Evolutionary conservation across 441 rosid genomes (phyloP), one percentile per base, ranked within the genome.

Genomic region (Brassica balearica): DNA sequence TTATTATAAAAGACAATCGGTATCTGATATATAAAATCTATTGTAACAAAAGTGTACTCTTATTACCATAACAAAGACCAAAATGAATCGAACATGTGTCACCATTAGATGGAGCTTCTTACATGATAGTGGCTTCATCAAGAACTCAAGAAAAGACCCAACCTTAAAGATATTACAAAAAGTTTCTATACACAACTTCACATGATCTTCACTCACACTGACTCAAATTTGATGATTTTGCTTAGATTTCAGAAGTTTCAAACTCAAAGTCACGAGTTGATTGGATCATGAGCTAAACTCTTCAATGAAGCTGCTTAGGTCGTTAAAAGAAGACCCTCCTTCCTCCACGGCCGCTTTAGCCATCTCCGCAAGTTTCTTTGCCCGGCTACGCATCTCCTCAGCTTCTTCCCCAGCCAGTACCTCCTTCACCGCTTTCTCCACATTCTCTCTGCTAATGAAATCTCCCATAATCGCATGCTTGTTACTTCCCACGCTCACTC

Each of bases 261-360:
- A 19, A 20, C 25, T 56, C 61, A 17, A 56, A 17, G 22, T 23
- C 64, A 22, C n/a, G 53, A 71, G 19, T 17, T 17, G 19, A 17
- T 17, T 17, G 19, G 19, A 17, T 17, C 19, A 17, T 17, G 19
- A 17, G 56, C 77, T 79, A 58, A 90, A 46, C 69, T 81, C 89
- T 78, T 83, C 73, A 6, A 90, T 58, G 15, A 88, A 58, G 8
- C 76, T 61, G 55, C 36, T 77, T 76, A 84, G 53, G 77, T 85
- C 87, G 23, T 75, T 69, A 29, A 36, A 63, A 27, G 91, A 90
- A 4, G 97, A 88, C 15, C 97, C 95, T 19, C 86, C 89, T 71
- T 83, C 85, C 64, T 84, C 82, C 9, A 86, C 87, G 0, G 90
- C 89, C 7, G 72, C 82, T 73, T 69, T 82, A 5, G 92, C 91